Base-by-base conservation (phyloP, 2,329 filamentous ascomycete genomes). In the Xylariaceae sp. region DNA sequence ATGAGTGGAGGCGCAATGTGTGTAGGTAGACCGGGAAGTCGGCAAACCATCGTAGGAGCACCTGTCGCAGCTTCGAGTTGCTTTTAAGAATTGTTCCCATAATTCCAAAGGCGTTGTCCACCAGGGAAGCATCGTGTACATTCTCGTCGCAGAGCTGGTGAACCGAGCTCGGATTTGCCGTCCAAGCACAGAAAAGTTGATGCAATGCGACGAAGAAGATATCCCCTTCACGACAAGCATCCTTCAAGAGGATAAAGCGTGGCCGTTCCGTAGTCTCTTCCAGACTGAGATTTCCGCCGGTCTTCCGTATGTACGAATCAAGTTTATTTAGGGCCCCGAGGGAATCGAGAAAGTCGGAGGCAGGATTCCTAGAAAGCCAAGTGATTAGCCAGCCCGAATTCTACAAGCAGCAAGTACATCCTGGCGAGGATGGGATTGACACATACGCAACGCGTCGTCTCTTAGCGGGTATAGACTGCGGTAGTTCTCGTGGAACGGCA, bases 201-300 rank as follows among this genome's bases (percentile, higher is more conserved):
- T 89, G 87, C 10, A 89, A 66, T 5, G 79, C 75, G 43, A 91
- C 61, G 65, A 87, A 92, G 64, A 88, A 83, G 40, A 74, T 57
- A 66, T 92, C 89, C 4, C 77, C 68, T 0, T 66, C 62, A 1
- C 57, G 36, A 58, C 84, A 87, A 1, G 88, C 87, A 20, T 82
- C 73, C 21, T 59, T 64, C 10, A 92, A 71, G 6, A 88, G 74
- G n/a, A 67, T 59, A 27, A 84, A 73, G 24, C 87, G 77, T 20
- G 73, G 73, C 37, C 66, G 63, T 54, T 82, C 81, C 2, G 78
- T 63, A 4, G 62, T 62, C 32, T 43, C 58, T 48, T 68, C 67
- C 16, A 68, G 58, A 24, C 20, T 43, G 7, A 48, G 18, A 41
- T 61, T 40, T n/a, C 62, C 63, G 16, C 63, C 60, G 16, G 52